phyloP scores from a whole-genome alignment of 257 asterid species.

The Capsicum rhomboideum region DNA sequence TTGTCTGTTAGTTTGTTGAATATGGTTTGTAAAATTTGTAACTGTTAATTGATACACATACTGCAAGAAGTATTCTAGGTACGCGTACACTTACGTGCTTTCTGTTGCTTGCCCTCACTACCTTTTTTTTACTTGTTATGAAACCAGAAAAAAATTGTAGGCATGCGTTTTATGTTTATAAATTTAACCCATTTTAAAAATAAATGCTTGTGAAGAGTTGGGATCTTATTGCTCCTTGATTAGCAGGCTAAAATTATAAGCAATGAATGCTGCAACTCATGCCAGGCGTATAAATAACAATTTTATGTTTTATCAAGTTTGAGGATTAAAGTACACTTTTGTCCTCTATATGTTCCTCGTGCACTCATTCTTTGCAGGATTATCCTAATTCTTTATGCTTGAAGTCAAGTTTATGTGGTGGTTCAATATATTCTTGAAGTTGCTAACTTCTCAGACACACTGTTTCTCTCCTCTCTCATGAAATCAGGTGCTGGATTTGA shows the following conservation, averaged over 20 bases:
- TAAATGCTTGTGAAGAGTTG: background rate
- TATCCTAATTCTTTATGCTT: background rate
- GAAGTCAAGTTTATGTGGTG: background rate
- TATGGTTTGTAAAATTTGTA: background rate
- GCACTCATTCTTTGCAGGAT: background rate
- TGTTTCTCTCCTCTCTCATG: background rate
- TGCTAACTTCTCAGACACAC: background rate
- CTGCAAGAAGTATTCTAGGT: background rate
- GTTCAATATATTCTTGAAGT: background rate
- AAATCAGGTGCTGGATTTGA: conserved; percentile 84
- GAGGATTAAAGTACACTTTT: background rate
- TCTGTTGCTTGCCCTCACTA: background rate
- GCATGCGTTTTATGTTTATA: background rate
- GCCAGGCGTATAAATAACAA: background rate
- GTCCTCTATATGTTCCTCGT: background rate
- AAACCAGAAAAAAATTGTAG: background rate
- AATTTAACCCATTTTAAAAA: background rate
- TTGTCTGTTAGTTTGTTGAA: background rate
- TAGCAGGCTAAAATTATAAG: background rate
- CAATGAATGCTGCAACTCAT: background rate
- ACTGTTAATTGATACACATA: background rate
- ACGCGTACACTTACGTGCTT: background rate
- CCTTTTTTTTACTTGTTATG: background rate
- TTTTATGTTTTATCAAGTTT: background rate
- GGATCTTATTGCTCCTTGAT: background rate